These are phyloP conservation scores for Fallopia convolvulus DNA, from an alignment of 148 eudicot species.

Conservation along the genomic window DNA sequence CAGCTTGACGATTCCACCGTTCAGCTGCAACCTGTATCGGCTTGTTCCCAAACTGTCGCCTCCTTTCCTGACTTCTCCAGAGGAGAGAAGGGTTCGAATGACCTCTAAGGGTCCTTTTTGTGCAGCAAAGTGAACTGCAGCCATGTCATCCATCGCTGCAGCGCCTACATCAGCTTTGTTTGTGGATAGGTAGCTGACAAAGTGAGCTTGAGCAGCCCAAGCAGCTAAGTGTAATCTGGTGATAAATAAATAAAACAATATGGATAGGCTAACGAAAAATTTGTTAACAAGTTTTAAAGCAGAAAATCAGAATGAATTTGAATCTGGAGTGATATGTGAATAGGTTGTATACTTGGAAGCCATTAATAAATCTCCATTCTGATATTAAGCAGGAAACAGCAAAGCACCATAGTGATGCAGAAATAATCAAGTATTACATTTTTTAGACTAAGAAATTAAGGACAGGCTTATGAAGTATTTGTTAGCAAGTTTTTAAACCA, in stretches of 20 bases:
- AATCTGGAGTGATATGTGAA: not conserved
- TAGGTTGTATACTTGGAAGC: too few species aligned
- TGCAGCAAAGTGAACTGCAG: conserved; percentile 88
- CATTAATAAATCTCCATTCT: too few species aligned
- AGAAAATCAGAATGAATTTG: not conserved
- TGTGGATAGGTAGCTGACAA: conserved; percentile 67
- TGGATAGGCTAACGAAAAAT: not conserved
- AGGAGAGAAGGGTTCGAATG: conserved; percentile 47
- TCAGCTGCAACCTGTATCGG: conserved; percentile 80
- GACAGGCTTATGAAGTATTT: too few species aligned
- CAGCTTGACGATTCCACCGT: conserved; percentile 53
- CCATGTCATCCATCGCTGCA: conserved; percentile 97
- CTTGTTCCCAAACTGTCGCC: conserved; percentile 75
- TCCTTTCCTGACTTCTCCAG: too few species aligned
- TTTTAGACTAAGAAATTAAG: not conserved
- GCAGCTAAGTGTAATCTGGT: conserved; percentile 92
- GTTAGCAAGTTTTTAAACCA: too few species aligned
- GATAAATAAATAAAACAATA: not conserved
- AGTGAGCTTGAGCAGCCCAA: conserved; percentile 82
- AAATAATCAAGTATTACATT: not conserved
- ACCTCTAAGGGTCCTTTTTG: conserved; percentile 92
- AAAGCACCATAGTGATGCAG: too few species aligned
- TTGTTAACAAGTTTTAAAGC: not conserved
- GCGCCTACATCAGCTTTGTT: conserved; percentile 91
- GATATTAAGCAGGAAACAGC: too few species aligned